Evolutionary conservation across 2,329 filamentous ascomycete genomes (phyloP), one percentile per base, ranked within the genome.

Genomic region (Amesomyces nigricolor): DNA sequence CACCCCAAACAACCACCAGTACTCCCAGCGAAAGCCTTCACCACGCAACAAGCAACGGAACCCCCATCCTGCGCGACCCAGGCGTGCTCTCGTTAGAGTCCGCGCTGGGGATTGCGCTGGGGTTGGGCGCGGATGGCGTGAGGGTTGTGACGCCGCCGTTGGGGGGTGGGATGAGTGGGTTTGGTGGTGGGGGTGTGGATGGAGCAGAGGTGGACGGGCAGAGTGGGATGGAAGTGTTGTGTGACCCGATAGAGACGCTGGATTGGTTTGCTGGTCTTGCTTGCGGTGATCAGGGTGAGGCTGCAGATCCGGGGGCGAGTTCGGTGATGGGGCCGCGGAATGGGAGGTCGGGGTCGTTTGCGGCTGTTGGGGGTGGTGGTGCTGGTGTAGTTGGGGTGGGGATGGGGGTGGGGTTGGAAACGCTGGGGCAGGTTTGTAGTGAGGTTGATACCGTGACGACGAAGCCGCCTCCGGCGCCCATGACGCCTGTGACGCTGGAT

Each of bases 401-500:
- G 26, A 3, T 17, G 17, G 19, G 32, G 14, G 30, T 10, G 30
- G 30, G 38, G 48, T n/a, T 5, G 5, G 22, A 32, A 9, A 5
- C 22, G 22, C 22, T 26, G 22, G 22, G 22, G 22, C 22, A 26
- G 22, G 22, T 26, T 26, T 1, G 4, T 5, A 37, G 14, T 8
- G 22, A 11, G 1, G 8, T 37, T n/a, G 19, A 5, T 14, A 32
- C 6, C 11, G 17, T 30, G 26, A 35, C 26, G 1, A 35, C 22
- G 16, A 29, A 14, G 10, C 22, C 26, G 8, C 30, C 35, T 42
- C 54, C 51, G 44, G 37, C 54, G 38, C 49, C 56, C 2, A 59
- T 65, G 55, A 69, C 66, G 47, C 67, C 71, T 2, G 66, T 67
- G 4, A 71, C 64, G 44, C 56, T 72, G 44, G 65, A 63, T 17